Percentiles rank a stretch among this genome's conserved stretches.
These are phyloP conservation scores for Fraxinus velutina DNA, from an alignment of 305 asterid species.

Conservation along the genomic window DNA sequence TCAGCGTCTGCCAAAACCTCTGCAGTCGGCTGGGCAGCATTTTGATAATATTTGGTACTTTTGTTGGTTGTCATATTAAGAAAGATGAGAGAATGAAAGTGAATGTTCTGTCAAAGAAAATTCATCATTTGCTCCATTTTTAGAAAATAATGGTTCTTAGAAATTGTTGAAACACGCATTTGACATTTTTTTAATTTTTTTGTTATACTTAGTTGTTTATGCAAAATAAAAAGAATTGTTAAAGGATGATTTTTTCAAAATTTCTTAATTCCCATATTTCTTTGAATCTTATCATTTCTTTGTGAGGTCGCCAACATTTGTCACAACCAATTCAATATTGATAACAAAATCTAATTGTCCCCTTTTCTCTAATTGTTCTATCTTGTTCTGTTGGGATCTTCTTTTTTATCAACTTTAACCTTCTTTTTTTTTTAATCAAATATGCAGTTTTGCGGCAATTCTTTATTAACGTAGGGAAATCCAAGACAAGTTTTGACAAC, in stretches of 20 bases:
- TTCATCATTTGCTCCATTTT: background rate
- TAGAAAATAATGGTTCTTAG: background rate
- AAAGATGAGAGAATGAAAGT: background rate
- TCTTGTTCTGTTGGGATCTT: background rate
- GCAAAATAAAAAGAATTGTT: background rate
- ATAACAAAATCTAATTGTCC: background rate
- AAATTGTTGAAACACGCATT: background rate
- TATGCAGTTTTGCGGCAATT: background rate
- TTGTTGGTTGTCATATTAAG: slow-evolving; percentile 27
- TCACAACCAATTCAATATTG: background rate
- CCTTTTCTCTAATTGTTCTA: background rate
- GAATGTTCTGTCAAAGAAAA: slow-evolving; percentile 7
- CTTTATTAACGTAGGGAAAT: background rate
- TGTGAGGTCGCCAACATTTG: background rate
- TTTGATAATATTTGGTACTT: slow-evolving; percentile 36
- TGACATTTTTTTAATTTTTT: background rate
- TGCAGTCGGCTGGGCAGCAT: slow-evolving; percentile 98
- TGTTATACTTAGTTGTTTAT: background rate
- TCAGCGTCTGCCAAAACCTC: slow-evolving; percentile 59
- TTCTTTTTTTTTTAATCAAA: background rate
- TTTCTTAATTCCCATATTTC: background rate
- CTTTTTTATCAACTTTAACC: no score
- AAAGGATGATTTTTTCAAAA: background rate
- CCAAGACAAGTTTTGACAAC: background rate
- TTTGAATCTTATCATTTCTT: background rate